Evolutionary conservation across 495 filamentous ascomycete species (phyloP), one percentile per base, ranked within the genome.

Genomic region (Lasiosphaeriaceae sp.): DNA sequence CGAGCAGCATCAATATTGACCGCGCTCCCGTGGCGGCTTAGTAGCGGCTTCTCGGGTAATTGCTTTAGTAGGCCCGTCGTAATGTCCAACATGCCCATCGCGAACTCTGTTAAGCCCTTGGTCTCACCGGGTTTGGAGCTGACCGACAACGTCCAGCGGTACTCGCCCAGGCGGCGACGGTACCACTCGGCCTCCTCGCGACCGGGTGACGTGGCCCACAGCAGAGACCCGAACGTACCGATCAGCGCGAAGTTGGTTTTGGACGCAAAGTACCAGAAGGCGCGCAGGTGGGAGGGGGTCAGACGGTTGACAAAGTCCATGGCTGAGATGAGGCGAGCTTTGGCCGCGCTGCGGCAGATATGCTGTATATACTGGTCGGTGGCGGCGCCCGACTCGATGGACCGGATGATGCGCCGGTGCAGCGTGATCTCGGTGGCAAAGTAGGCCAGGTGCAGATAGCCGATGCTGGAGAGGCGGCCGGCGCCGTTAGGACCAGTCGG

Each of bases 151-250:
- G 93, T 97, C 94, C 94, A 98, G 46, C 90, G 78, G 68, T 96
- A 97, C 76, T 98, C 94, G 56, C 84, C 84, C 11, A 97, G 77
- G 3, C 94, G 77, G 2, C 87, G 79, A 20, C 88, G 84, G 73
- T 98, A 98, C 80, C 96, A 98, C n/a, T 95, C 91, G 3, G 90
- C 90, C 72, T 98, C 94, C 70, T 97, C 93, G 19, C 83, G 79
- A 11, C 86, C 89, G 0, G 92, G 92, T 0, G 87, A 86, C 0
- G 91, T 94, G 23, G 92, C 89, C 80, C 90, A 92, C 0, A 98
- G 82, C 7, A 97, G 81, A 2, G 78, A 82, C 23, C 88, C 88
- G 62, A 92, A 92, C 1, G 87, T 90, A 50, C 88, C 89, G 58
- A 92, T 90, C 34, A 92, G 78, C 0, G 88, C 87, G 69, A 91